Base-by-base conservation (phyloP, 202 grass and related monocot genomes). In the Schoenoplectus triqueter region DNA sequence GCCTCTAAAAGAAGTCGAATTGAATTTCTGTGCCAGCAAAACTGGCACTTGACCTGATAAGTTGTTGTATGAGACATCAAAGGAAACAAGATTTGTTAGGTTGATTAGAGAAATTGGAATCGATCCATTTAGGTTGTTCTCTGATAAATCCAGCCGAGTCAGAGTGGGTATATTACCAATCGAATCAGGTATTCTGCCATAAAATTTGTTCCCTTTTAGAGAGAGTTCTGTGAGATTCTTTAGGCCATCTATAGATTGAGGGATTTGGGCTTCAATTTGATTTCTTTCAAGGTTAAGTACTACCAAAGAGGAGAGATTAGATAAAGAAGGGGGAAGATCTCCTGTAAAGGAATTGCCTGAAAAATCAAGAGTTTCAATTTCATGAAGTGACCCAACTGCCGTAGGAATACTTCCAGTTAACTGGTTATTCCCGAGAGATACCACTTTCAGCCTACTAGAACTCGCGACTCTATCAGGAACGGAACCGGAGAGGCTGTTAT, bases 211-310 rank as follows among this genome's bases (percentile, higher is more conserved):
- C 2, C 72, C 71, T 31, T 87, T 74, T 18, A 97, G 86, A 64
- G 86, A 87, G 3, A 97, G 40, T 6, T 87, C 49, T 7, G 92
- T 89, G 7, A 97, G 85, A 80, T 89, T 97, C 41, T 61, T 81
- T 18, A 92, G 86, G 0, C 57, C 19, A 7, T 85, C 5, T 13
- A 97, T 87, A 0, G 87, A 84, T 9, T 46, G 66, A 5, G 94
- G 94, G 9, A 97, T 73, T 2, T 85, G 65, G 6, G 91, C 83
- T n/a, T 85, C 62, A 77, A 97, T 85, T 13, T 71, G 9, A 80
- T 97, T 97, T 84, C 88, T 87, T 45, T 92, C 85, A 4, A 97
- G 87, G 63, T 85, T 84, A 80, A 97, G 88, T 73, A 86, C 82
- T 39, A 82, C 85, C 67, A 89, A 83, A 7, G 84, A 83, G 21